A percentile compares a stretch with the other conserved stretches of the same genome.
phyloP scores from a whole-genome alignment of 2,329 filamentous ascomycete genomes.

The Penicillium sp. region DNA sequence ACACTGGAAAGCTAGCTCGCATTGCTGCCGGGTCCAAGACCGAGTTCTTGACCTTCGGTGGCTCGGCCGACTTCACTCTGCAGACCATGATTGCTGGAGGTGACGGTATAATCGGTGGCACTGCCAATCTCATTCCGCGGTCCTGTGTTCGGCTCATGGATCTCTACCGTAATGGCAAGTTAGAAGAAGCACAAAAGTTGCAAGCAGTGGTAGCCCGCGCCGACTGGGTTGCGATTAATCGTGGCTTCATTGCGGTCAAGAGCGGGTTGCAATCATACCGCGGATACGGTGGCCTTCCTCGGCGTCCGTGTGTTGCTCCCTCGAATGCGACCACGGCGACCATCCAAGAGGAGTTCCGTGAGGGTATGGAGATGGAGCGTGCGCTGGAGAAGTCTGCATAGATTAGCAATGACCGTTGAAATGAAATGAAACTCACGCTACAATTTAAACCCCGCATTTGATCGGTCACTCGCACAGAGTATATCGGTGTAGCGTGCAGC shows the following conservation, averaged over 20 bases:
- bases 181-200: conserved; percentile 69
- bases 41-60: conserved; percentile 79
- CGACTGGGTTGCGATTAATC: conserved; percentile 81
- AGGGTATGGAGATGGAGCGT: conserved; percentile 40
- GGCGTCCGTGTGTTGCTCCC: conserved; percentile 60
- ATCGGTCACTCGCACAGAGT: not conserved
- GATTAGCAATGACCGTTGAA: not conserved
- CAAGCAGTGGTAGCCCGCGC: conserved; percentile 75
- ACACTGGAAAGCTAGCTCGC: conserved; percentile 68
- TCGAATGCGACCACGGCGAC: conserved; percentile 32
- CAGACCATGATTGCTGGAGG: conserved; percentile 78
- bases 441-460: not conserved
- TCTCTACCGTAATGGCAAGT: conserved; percentile 69
- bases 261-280: conserved; percentile 75
- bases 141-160: conserved; percentile 76
- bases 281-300: conserved; percentile 75
- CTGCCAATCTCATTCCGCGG: conserved; percentile 83
- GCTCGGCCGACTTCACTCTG: conserved; percentile 82
- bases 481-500: not conserved
- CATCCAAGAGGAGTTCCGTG: conserved; percentile 38
- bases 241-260: conserved; percentile 84
- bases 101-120: conserved; percentile 79
- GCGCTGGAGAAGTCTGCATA: conserved; percentile 21
- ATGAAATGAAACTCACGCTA: not conserved
- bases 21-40: conserved; percentile 51